Evolutionary conservation across 495 filamentous ascomycete genomes (phyloP), one percentile per base, ranked within the genome.

Genomic region (Aspergillus heteromorphus): DNA sequence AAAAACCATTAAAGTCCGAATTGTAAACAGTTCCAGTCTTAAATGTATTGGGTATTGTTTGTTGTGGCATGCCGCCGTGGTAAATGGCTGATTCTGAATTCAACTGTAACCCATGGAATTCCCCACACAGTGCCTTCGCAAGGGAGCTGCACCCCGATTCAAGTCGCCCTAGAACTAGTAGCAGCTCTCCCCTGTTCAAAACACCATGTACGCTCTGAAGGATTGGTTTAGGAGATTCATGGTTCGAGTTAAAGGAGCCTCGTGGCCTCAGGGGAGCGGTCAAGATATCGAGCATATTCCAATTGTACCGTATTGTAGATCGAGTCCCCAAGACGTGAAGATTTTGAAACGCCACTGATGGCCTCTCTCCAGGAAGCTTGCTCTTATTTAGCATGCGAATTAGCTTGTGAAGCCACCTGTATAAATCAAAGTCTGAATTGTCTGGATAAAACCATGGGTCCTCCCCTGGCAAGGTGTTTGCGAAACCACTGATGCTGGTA

Each of bases 101-200:
- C 6, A 48, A 4, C 19, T 54, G 27, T 11, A 54, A 16, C 2
- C 43, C 43, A 27, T 48, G 17, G 6, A 45, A 18, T 20, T 45
- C 42, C 6, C 42, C 19, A 25, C 42, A 25, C 17, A 56, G 27
- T 8, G 40, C 31, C 30, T 45, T 51, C 4, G 45, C 38, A n/a
- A 56, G 10, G 1, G 48, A 47, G 29, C 27, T 45, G 40, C 54
- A 56, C 4, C 54, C 54, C 0, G 47, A 25, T 6, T 48, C 54
- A n/a, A 48, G 54, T 2, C 48, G 47, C 10, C 54, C 54, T 11
- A 56, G 27, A n/a, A 56, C 54, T 14, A 51, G 40, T 14, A 56
- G 14, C 30, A 48, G 8, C 31, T 56, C 54, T 11, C 54, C 54
- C 20, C 20, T 25, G 1, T 48, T 27, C 4, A 54, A 18, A 11